Conservation (phyloP, 139 green algal genomes). For the Picochlorum sp. region DNA sequence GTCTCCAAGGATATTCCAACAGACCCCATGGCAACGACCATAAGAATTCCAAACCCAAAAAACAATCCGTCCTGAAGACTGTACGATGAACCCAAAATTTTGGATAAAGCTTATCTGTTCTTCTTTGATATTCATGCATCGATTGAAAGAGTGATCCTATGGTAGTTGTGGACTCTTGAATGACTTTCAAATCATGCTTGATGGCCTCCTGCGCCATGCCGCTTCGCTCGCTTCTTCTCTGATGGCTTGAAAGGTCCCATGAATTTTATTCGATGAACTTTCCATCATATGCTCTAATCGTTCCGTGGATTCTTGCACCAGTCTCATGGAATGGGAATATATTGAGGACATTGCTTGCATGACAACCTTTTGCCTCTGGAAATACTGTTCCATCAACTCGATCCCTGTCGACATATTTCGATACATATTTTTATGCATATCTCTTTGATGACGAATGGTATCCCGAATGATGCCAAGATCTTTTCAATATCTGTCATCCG, state of each 20-base stretch:
- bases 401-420: too few relatives aligned
- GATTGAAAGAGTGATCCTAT: constrained; percentile 8
- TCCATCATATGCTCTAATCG: too few relatives aligned
- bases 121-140: constrained; percentile 18
- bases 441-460: too few relatives aligned
- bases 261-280: too few relatives aligned
- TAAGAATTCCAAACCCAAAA: constrained; percentile 13
- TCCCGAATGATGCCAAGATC: neutral
- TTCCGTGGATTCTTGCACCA: too few relatives aligned
- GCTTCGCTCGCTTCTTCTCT: neutral
- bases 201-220: neutral
- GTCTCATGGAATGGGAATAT: too few relatives aligned
- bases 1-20: too few relatives aligned
- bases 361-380: too few relatives aligned
- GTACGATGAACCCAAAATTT: constrained; percentile 19
- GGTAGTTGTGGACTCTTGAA: constrained; percentile 2
- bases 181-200: neutral
- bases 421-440: neutral
- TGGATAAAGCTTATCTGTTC: constrained; percentile 22
- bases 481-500: neutral
- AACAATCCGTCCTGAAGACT: constrained; percentile 20
- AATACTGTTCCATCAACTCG: too few relatives aligned
- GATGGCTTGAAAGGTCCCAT: neutral
- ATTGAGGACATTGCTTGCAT: too few relatives aligned
- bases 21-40: neutral